Evolutionary conservation across 441 rosid genomes (phyloP).

Genomic region (Kokia cookei): DNA sequence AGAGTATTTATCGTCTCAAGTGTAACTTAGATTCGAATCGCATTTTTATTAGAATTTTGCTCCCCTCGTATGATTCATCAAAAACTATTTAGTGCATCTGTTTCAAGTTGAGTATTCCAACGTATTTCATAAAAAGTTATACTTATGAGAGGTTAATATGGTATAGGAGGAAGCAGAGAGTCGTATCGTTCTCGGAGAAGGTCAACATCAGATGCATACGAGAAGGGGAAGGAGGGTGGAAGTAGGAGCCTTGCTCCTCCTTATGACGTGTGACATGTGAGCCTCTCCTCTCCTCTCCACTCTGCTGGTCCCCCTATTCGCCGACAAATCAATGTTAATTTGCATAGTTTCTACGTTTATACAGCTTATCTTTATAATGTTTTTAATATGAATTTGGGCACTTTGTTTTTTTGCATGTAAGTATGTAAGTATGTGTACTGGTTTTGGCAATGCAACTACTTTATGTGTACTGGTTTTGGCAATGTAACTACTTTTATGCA

Average conservation of each 20-base stretch:
- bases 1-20: too few relatives aligned
- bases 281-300: background rate
- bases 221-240: conserved; percentile 60
- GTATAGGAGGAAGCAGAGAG: conserved; percentile 50
- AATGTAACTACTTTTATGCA: too few relatives aligned
- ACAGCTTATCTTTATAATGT: background rate
- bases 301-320: background rate
- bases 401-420: background rate
- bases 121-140: too few relatives aligned
- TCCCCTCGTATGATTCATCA: too few relatives aligned
- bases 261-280: conserved; percentile 75
- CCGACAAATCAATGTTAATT: background rate
- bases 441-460: too few relatives aligned
- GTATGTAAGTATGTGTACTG: background rate
- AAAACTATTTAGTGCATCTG: background rate
- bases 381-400: background rate
- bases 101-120: too few relatives aligned
- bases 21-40: too few relatives aligned
- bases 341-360: background rate
- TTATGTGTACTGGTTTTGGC: background rate
- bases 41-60: too few relatives aligned
- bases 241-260: conserved; percentile 68
- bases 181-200: conserved; percentile 65
- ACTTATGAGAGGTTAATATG: background rate
- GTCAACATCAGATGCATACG: conserved; percentile 69